Percentiles rank a stretch among this genome's conserved stretches.
Conservation (phyloP, 345 rosid species). For the Carallia pectinifolia region DNA sequence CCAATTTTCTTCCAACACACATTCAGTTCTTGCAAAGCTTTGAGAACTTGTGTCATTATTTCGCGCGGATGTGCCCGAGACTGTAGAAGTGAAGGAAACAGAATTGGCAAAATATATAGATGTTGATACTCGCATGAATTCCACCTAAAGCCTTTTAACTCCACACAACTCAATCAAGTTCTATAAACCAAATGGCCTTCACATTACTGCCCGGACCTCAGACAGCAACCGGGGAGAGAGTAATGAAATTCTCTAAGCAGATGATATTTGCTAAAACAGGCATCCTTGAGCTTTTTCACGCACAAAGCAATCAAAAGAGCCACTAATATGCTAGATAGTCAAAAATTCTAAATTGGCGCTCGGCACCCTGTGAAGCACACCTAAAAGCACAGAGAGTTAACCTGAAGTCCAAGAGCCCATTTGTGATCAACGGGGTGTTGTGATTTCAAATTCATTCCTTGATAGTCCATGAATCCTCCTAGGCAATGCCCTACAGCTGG, state of each 20-base stretch:
- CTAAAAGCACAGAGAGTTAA: conserved; percentile 27
- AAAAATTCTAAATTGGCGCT: not conserved
- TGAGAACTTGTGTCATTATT: conserved; percentile 82
- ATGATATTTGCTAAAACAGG: not conserved
- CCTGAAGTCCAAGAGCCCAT: conserved; percentile 99
- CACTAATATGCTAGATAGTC: not conserved
- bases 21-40: conserved; percentile 76
- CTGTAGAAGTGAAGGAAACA: conserved; percentile 37
- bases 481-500: conserved; percentile 57
- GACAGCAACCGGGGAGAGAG: not conserved
- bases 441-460: conserved; percentile 58
- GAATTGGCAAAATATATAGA: not conserved
- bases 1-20: conserved; percentile 97
- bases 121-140: no score
- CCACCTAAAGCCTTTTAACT: no score
- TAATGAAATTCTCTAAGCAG: not conserved
- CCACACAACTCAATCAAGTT: not conserved
- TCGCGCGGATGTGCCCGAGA: conserved; percentile 86
- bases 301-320: not conserved
- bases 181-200: not conserved
- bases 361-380: not conserved
- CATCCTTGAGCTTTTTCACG: not conserved
- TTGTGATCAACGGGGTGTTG: conserved; percentile 64
- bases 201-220: not conserved
- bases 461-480: conserved; percentile 73